phyloP scores from a whole-genome alignment of 2,329 filamentous ascomycete genomes.

The Aspergillus caelatus region DNA sequence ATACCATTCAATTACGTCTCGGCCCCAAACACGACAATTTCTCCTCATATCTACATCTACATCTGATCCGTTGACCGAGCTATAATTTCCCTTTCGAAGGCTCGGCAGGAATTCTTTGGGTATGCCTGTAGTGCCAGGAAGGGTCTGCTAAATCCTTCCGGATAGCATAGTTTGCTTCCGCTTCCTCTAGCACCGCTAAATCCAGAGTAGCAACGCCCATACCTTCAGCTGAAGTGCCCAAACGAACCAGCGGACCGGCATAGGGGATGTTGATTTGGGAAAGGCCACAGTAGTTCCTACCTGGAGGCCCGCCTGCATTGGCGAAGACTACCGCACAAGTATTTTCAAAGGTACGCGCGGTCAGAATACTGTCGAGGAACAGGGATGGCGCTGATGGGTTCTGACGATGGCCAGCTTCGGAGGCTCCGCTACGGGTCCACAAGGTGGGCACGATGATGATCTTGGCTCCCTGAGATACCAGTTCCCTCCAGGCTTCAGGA shows the following conservation, averaged over 20 bases:
- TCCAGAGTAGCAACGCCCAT: not conserved
- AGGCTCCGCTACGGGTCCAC: conserved; percentile 52
- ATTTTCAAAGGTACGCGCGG: conserved; percentile 58
- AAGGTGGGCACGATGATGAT: conserved; percentile 59
- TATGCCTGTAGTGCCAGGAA: not conserved
- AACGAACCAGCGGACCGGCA: not conserved
- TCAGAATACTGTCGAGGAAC: conserved; percentile 55
- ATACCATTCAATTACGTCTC: too few relatives aligned
- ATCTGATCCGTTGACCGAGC: not conserved
- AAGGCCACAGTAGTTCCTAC: not conserved
- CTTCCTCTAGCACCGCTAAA: not conserved
- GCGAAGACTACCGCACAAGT: conserved; percentile 59
- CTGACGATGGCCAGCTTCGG: conserved; percentile 45
- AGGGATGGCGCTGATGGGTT: conserved; percentile 54
- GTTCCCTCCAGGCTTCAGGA: conserved; percentile 58
- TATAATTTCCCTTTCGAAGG: not conserved
- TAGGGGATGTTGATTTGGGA: not conserved
- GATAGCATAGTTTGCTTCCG: not conserved
- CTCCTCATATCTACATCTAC: too few relatives aligned
- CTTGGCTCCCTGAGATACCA: conserved; percentile 56
- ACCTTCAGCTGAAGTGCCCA: not conserved
- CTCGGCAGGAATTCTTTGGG: not conserved
- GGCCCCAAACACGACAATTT: too few relatives aligned
- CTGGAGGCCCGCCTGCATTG: conserved; percentile 53
- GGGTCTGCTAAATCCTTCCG: not conserved